phyloP scores from a whole-genome alignment of 2,329 filamentous ascomycete genomes.

The Rhinocladiella similis region DNA sequence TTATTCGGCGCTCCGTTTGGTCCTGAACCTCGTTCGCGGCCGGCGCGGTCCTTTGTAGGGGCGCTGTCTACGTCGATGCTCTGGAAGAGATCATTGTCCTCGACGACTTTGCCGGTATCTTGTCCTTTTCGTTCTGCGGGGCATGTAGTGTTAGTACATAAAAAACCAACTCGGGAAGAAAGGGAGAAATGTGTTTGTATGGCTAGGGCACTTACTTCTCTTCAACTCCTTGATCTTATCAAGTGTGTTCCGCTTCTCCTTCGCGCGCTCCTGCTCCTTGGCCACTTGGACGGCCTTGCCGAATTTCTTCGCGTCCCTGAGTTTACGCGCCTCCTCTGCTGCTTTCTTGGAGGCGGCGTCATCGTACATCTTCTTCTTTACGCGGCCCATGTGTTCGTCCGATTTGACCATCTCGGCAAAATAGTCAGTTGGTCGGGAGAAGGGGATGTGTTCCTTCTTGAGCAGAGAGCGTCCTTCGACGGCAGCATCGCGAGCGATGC shows the following conservation, averaged over 20 bases:
- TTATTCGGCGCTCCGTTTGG: slow-evolving; percentile 50
- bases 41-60: slow-evolving; percentile 38
- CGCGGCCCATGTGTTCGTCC: slow-evolving; percentile 96
- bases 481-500: slow-evolving; percentile 79
- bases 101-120: slow-evolving; percentile 66
- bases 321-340: slow-evolving; percentile 82
- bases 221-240: slow-evolving; percentile 96
- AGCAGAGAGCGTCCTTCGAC: slow-evolving; percentile 71
- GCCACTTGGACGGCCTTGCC: slow-evolving; percentile 97
- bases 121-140: slow-evolving; percentile 78
- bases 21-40: slow-evolving; percentile 40
- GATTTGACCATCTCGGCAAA: slow-evolving; percentile 99
- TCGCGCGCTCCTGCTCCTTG: slow-evolving; percentile 90
- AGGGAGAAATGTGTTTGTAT: neutral
- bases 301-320: slow-evolving; percentile 97
- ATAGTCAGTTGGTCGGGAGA: slow-evolving; percentile 88
- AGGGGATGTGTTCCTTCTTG: slow-evolving; percentile 78
- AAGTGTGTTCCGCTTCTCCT: slow-evolving; percentile 87
- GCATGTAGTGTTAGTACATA: neutral
- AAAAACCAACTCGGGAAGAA: neutral
- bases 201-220: slow-evolving; percentile 69
- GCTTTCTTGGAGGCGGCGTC: slow-evolving; percentile 92
- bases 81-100: slow-evolving; percentile 66
- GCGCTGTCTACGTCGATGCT: slow-evolving; percentile 46
- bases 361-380: slow-evolving; percentile 89